Base-by-base conservation (phyloP, 2,329 filamentous ascomycete species). In the Sclerotinia trifoliorum region DNA sequence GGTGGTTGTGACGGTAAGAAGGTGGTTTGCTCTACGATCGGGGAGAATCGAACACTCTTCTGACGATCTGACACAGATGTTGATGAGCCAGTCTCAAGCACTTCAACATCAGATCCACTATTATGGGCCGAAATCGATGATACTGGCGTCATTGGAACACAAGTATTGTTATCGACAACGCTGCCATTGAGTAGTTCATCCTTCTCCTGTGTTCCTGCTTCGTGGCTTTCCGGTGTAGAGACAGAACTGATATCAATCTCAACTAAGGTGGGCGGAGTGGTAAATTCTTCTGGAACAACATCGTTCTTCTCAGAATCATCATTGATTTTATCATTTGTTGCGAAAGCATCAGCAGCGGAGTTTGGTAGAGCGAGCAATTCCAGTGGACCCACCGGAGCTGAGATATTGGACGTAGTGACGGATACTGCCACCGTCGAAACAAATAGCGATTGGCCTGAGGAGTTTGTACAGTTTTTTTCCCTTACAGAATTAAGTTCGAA, bases 41-140 rank as follows among this genome's bases (percentile, higher is more conserved):
- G 85, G 4, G 90, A 90, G 74, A 92, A 92, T 11, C 88, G 85
- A 2, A 92, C 90, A 66, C 85, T 89, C 79, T 92, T 93, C 80
- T 48, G 82, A 80, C 73, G 71, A 48, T 82, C 82, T 15, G 81
- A 81, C 11, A 70, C 72, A 5, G 71, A 70, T 24, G 68, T 65
- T 7, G 72, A 68, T 17, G 66, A 35, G 19, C 55, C 60, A 42
- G 56, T 51, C n/a, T 29, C 64, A 60, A 32, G 54, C 21, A 42
- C 62, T 39, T 71, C 57, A 54, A 29, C n/a, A 67, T 68, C 70
- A 58, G 70, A 71, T 54, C 67, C 70, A 54, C 72, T 71, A 19
- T 46, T 29, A 17, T 21, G 67, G 24, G 10, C 60, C 54, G 29
- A 64, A 49, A 44, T 66, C 68, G 51, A n/a, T 46, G 17, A 66